Evolutionary conservation across 352 stramenopile species (phyloP), one percentile per base, ranked within the genome.

Genomic region (Globisporangium lucens): DNA sequence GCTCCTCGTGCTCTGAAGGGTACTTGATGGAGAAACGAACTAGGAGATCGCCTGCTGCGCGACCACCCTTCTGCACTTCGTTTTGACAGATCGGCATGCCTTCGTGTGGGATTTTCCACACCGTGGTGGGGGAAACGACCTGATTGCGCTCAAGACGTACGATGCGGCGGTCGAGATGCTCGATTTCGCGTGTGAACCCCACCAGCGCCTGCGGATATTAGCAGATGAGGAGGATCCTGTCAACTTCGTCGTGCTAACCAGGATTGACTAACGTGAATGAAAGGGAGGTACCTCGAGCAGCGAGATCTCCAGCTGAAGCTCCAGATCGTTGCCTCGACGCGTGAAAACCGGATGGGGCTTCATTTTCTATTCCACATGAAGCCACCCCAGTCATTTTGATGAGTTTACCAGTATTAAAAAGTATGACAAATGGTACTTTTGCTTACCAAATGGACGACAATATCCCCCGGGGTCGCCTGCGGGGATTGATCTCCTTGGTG

Each of bases 11-110:
- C 9, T 61, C 56, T 0, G 33, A 33, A 6, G 94, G 94, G 76
- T 98, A 98, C 64, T 90, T 66, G 43, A 99, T 94, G 53, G 93
- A 73, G 79, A 98, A 98, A 17, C 91, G 97, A 56, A 99, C 83
- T 63, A 93, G 89, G 36, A 98, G 79, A 71, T 97, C 84, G 30
- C 94, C 75, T 46, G 73, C 75, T 51, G 71, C 75, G 56, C 80
- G 64, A 8, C 73, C 80, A 51, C 83, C 73, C 17, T 83, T 79
- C 59, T 90, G 85, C 4, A 12, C 17, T 51, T 9, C 43, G 7
- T 10, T 24, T 24, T 24, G 43, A 65, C 90, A 77, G 57, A 92
- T 69, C 13, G 95, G 94, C 94, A 98, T 98, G 67, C 95, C 95
- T 78, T 98, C 89, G 52, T 82, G 75, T 13, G 76, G 74, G 38